Base-by-base conservation (phyloP, 2,329 filamentous ascomycete species). In the Chaetomiaceae sp. region DNA sequence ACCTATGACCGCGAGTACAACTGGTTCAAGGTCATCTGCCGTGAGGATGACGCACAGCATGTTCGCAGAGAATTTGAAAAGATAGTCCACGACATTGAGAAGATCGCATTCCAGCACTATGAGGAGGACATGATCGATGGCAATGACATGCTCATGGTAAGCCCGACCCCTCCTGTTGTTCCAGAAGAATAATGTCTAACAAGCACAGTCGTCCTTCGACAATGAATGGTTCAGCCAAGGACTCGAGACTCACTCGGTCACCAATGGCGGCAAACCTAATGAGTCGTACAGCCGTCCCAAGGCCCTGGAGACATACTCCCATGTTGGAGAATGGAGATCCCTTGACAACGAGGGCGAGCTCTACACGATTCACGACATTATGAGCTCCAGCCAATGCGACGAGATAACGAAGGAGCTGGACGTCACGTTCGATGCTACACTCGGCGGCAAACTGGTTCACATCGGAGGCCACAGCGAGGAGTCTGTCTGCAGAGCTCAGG, bases 1-100 rank as follows among this genome's bases (percentile, higher is more conserved):
- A 33, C 19, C 2, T 68, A 58, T 33, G 63, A 66, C 3, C 4
- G 25, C 5, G 50, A 55, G 4, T 52, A 54, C 6, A 35, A 40
- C 19, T 64, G 60, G 60, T 63, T 66, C 51, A 58, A 56, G 13
- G 53, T 60, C 4, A 54, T 47, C 3, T 65, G 63, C 43, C 44
- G n/a, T 3, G 31, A 30, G 4, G 20, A 54, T n/a, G 37, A 57
- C 1, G 30, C 16, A 8, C 21, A 27, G 14, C 9, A 33, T 3
- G 43, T 65, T 9, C 60, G 60, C 12, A 16, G 21, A 5, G 30
- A 9, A 1, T 64, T 59, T 35, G 21, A 21, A 13, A 16, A 5
- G 2, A 40, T 58, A 13, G 34, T 42, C 10, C 16, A 20, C 10
- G 34, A 55, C 2, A 50, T 62, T 10, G 51, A 57, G 13, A 23